Base-by-base conservation (phyloP, 257 asterid genomes). In the Solanum dulcamara region DNA sequence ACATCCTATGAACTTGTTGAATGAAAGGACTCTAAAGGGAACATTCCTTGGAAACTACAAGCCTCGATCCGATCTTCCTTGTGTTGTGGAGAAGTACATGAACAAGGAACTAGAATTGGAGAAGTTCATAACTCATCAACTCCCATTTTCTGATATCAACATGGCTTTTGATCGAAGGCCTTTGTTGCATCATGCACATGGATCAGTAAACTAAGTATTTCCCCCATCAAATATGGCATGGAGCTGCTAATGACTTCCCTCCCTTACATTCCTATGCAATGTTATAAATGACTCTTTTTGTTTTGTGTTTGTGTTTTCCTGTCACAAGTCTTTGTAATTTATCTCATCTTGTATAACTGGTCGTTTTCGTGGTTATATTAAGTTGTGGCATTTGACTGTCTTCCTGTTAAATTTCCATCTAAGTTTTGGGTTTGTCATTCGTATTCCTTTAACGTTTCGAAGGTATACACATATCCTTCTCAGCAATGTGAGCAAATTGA, bases 21-120 rank as follows among this genome's bases (percentile, higher is more conserved):
- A 92, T 8, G 97, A 92, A 89, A 92, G 94, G 90, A 91, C 94
- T 46, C 93, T 92, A 26, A 94, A 92, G 90, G 97, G 97, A 0
- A 93, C 95, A 10, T 93, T 94, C 92, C 93, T 91, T n/a, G 98
- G 97, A 18, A 93, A 93, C 90, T 94, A 92, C 33, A 93, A 93
- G 28, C 96, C 97, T 0, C 91, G 94, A 5, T 46, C 95, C 8
- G 94, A 92, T 83, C 91, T 94, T 51, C 97, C 97, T 0, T 77
- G 88, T 0, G 95, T 93, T 6, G 95, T 94, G 0, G 98, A 55
- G 64, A 20, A 55, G 11, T 55, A 55, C 64, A 55, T 6, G 28
- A 55, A 55, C 28, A 55, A 55, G 92, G 51, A 91, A 91, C 93
- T 93, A 14, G 91, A 92, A 85, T 48, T 94, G 89, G 98, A 91